These are phyloP conservation scores for Phialophora expanda DNA, from an alignment of 2,329 filamentous ascomycete genomes.

Conservation along the genomic window DNA sequence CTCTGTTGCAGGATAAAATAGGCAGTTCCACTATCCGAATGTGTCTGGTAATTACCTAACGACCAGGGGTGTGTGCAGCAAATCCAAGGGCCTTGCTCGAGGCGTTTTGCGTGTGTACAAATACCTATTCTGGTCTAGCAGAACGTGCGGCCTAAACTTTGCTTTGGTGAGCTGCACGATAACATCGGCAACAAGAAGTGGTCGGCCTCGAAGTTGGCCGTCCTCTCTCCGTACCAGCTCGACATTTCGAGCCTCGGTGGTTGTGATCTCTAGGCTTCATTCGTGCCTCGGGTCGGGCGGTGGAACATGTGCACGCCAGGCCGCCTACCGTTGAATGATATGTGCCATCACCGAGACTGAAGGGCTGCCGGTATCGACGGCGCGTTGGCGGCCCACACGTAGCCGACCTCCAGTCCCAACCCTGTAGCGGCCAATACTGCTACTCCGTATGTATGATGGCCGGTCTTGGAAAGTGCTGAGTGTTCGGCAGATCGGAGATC, in stretches of 20 bases:
- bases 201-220: too few species aligned
- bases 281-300: neutral
- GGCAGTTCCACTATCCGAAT: constrained; percentile 16
- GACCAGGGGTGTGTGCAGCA: neutral
- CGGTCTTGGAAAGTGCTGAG: too few species aligned
- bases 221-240: too few species aligned
- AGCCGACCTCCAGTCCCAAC: neutral
- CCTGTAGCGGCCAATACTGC: too few species aligned
- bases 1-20: constrained; percentile 3
- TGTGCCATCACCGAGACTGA: neutral
- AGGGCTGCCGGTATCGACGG: neutral
- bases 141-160: neutral
- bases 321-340: too few species aligned
- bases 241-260: neutral
- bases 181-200: too few species aligned
- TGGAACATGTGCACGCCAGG: too few species aligned
- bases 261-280: neutral
- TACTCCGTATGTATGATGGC: too few species aligned
- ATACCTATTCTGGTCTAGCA: constrained; percentile 5
- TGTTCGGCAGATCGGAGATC: too few species aligned
- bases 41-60: neutral
- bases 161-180: neutral
- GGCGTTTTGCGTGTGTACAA: constrained; percentile 4
- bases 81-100: neutral
- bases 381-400: neutral